Evolutionary conservation across 2,329 filamentous ascomycete genomes (phyloP).

Genomic region (Thermothelomyces thermophilus): DNA sequence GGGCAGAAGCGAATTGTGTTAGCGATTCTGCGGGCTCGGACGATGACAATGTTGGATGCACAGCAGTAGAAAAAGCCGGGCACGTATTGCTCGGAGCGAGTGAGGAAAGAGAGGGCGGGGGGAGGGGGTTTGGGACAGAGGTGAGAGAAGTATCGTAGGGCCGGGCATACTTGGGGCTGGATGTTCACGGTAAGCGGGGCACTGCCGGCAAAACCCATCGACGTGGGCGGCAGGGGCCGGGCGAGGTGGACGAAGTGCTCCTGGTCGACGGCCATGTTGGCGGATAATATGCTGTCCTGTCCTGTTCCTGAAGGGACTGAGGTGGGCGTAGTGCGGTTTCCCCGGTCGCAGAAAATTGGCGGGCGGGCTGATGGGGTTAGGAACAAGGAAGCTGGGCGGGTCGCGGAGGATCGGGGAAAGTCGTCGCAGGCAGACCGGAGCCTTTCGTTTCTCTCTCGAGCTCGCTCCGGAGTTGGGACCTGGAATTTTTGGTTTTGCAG

Average conservation of each 20-base stretch:
- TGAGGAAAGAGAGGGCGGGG: neutral
- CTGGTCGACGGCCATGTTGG: constrained; percentile 71
- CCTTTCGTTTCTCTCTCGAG: constrained; percentile 24
- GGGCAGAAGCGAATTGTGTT: neutral
- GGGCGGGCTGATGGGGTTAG: constrained; percentile 15
- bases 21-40: neutral
- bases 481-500: constrained; percentile 29
- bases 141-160: neutral
- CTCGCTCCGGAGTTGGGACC: constrained; percentile 17
- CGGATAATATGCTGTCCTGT: constrained; percentile 25
- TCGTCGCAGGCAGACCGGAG: constrained; percentile 18
- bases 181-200: constrained; percentile 90
- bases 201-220: constrained; percentile 72
- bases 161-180: constrained; percentile 74
- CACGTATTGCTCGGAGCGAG: neutral
- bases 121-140: constrained; percentile 1
- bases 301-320: constrained; percentile 13
- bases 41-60: neutral
- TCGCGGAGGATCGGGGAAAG: constrained; percentile 18
- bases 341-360: constrained; percentile 20
- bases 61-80: neutral
- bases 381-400: constrained; percentile 19
- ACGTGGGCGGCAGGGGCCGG: constrained; percentile 78
- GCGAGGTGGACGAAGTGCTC: constrained; percentile 93
- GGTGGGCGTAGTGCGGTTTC: constrained; percentile 16